Evolutionary conservation across 441 rosid genomes (phyloP).

Genomic region (Eutrema salsugineum): DNA sequence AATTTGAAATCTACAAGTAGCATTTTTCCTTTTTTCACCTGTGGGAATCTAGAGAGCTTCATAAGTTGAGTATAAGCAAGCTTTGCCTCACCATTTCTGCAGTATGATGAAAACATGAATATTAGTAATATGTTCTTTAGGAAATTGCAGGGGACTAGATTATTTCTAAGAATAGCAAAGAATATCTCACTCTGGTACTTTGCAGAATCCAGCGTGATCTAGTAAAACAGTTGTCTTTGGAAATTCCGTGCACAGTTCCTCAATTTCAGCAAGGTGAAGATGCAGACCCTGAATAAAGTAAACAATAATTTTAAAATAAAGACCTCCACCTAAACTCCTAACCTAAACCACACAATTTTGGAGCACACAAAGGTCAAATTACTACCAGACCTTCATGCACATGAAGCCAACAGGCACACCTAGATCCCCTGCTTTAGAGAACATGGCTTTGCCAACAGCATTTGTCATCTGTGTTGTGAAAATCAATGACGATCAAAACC

Average conservation of each 20-base stretch:
- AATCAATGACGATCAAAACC: not conserved
- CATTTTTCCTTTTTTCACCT: conserved; percentile 54
- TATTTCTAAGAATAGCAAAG: not conserved
- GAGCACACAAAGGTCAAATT: not conserved
- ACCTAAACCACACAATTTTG: not conserved
- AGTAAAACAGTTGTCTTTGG: conserved; percentile 70
- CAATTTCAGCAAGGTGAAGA: conserved; percentile 76
- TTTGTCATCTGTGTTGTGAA: conserved; percentile 67
- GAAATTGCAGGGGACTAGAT: not conserved
- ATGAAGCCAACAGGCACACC: conserved; percentile 89
- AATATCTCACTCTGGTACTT: conserved; percentile 59
- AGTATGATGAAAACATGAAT: conserved; percentile 10
- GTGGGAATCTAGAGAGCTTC: conserved; percentile 72
- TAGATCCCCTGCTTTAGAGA: conserved; percentile 87
- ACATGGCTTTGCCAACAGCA: conserved; percentile 79
- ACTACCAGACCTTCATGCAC: conserved; percentile 81
- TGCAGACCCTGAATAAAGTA: conserved; percentile 62
- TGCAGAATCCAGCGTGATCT: conserved; percentile 94
- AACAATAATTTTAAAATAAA: not conserved
- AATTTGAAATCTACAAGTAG: not conserved
- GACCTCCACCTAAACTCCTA: not conserved
- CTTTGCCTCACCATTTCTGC: conserved; percentile 70
- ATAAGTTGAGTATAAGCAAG: conserved; percentile 58
- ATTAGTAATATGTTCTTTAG: not conserved
- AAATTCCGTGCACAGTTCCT: conserved; percentile 74